These are phyloP conservation scores for Pachyrhizus erosus DNA, from an alignment of 306 rosid genomes.

Conservation along the genomic window DNA sequence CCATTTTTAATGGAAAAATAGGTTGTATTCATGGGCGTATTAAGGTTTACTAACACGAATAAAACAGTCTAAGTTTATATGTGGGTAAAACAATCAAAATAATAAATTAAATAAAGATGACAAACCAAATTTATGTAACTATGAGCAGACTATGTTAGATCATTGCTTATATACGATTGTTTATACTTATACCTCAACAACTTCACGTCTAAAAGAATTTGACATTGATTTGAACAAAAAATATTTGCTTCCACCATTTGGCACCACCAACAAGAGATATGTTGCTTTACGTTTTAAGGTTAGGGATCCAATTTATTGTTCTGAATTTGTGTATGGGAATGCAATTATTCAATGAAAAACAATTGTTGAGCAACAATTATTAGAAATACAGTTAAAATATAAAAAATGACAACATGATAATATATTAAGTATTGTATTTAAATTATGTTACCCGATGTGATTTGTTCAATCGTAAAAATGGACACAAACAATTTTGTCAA, in stretches of 20 bases:
- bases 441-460: no score
- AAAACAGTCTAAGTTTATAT: not conserved
- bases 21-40: no score
- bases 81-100: slow-evolving; percentile 17
- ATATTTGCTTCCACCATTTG: slow-evolving; percentile 5
- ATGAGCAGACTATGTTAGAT: slow-evolving; percentile 12
- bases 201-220: slow-evolving; percentile 39
- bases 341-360: no score
- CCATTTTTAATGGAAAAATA: not conserved
- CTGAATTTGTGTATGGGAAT: not conserved
- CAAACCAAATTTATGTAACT: not conserved
- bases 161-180: slow-evolving; percentile 18
- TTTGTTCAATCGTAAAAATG: no score
- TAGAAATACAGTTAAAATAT: no score
- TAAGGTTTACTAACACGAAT: not conserved
- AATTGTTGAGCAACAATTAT: no score
- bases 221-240: not conserved
- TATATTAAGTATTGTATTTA: no score
- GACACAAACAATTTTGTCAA: no score
- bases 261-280: slow-evolving; percentile 24
- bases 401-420: no score
- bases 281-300: slow-evolving; percentile 26
- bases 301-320: slow-evolving; percentile 5
- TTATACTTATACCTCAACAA: slow-evolving; percentile 1
- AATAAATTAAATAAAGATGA: slow-evolving; percentile 18